These are phyloP conservation scores for Thalassiosira exigua DNA, from an alignment of 352 stramenopile genomes.

Conservation along the genomic window DNA sequence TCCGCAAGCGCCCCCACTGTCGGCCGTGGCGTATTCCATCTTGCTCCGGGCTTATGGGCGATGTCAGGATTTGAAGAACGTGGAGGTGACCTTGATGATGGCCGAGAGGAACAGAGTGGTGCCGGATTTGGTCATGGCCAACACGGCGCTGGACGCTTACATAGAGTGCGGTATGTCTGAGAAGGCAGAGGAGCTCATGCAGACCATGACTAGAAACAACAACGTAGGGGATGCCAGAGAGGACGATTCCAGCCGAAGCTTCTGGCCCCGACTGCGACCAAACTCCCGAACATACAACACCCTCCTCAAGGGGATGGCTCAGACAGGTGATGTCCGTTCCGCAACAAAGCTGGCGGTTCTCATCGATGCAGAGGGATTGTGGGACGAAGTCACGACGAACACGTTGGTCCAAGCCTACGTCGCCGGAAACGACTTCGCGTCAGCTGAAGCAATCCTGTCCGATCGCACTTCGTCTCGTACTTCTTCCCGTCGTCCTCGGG, in stretches of 20 bases:
- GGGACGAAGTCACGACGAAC: conserved; percentile 82
- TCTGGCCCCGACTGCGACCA: conserved; percentile 52
- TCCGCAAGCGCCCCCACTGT: conserved; percentile 62
- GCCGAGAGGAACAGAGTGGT: conserved; percentile 55
- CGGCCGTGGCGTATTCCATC: conserved; percentile 76
- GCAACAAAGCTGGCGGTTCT: conserved; percentile 59
- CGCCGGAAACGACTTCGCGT: conserved; percentile 59
- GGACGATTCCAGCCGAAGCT: conserved; percentile 60
- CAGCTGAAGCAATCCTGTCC: conserved; percentile 67
- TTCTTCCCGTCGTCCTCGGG: too few relatives aligned
- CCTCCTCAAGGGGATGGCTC: conserved; percentile 77
- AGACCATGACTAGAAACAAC: conserved; percentile 35
- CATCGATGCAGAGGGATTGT: conserved; percentile 62
- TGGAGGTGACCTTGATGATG: conserved; percentile 63
- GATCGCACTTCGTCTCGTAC: conserved; percentile 41
- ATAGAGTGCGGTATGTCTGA: conserved; percentile 72
- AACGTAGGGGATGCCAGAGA: conserved; percentile 53
- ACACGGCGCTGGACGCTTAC: conserved; percentile 80
- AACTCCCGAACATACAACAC: conserved; percentile 81
- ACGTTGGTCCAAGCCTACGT: conserved; percentile 77
- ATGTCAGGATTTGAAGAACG: conserved; percentile 66
- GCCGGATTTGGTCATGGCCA: conserved; percentile 73
- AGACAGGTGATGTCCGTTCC: conserved; percentile 41
- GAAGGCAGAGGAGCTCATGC: conserved; percentile 60
- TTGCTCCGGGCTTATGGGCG: conserved; percentile 78